Conservation (phyloP, 805 yeast genomes). For the Teunomyces atbi region DNA sequence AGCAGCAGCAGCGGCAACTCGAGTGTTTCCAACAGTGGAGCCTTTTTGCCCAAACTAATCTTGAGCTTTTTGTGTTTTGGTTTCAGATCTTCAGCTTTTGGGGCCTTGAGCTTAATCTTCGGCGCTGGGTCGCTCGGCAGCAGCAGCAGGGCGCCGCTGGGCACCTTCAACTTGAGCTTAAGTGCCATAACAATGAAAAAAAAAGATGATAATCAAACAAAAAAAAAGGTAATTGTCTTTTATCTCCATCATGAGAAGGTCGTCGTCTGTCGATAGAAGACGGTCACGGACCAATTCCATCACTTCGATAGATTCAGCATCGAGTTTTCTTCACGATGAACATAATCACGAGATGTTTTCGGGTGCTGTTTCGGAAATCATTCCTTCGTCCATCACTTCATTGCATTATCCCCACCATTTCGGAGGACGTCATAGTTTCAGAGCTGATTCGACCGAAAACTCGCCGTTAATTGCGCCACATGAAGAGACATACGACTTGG, state of each 20-base stretch:
- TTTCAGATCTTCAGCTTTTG: conserved; percentile 7
- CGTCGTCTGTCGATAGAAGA: conserved; percentile 17
- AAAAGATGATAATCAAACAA: background rate
- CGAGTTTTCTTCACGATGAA: conserved; percentile 44
- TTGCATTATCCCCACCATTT: conserved; percentile 70
- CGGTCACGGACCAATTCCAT: conserved; percentile 34
- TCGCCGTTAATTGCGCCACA: conserved; percentile 34
- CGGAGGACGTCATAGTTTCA: conserved; percentile 10
- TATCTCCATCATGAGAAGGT: background rate
- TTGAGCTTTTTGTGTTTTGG: conserved; percentile 25
- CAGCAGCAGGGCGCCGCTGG: background rate
- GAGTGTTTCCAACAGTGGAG: conserved; percentile 1
- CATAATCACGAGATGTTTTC: conserved; percentile 70
- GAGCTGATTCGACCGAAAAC: conserved; percentile 23
- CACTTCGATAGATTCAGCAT: conserved; percentile 29
- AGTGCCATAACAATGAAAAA: conserved; percentile 12
- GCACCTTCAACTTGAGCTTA: conserved; percentile 16
- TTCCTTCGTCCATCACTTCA: conserved; percentile 75
- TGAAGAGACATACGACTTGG: conserved; percentile 28
- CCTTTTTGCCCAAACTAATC: conserved; percentile 17
- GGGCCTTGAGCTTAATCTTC: conserved; percentile 21
- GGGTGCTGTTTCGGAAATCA: conserved; percentile 73
- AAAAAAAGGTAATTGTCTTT: background rate
- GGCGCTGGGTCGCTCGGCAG: conserved; percentile 9
- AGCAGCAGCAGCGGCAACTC: conserved; percentile 2